Conservation (phyloP, 1,284 basidiomycete genomes). For the Heterobasidion occidentale region DNA sequence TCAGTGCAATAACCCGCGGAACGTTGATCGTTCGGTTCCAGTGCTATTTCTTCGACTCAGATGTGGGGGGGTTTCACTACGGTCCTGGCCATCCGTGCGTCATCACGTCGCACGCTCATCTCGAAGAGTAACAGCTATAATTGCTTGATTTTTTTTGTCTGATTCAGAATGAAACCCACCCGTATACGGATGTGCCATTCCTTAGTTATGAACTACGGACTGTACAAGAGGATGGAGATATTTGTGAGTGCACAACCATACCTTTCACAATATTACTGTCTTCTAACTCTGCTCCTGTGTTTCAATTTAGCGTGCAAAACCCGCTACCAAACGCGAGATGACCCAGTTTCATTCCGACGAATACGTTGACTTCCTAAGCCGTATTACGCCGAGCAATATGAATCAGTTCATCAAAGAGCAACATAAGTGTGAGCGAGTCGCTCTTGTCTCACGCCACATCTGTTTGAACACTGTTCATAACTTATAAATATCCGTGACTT, state of each 20-base stretch:
- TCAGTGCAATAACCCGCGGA: constrained; percentile 1
- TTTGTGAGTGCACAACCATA: constrained; percentile 60
- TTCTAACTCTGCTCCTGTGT: background rate
- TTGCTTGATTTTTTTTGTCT: background rate
- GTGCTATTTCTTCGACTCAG: constrained; percentile 98
- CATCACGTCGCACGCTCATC: background rate
- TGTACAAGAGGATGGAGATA: constrained; percentile 97
- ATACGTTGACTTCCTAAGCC: constrained; percentile 84
- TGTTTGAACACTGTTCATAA: background rate
- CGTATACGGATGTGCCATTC: constrained; percentile 99
- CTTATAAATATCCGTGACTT: background rate
- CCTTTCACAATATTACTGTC: background rate
- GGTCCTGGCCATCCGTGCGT: constrained; percentile 85
- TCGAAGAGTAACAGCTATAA: background rate
- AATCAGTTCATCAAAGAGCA: constrained; percentile 89
- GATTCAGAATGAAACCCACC: constrained; percentile 85
- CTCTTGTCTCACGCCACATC: background rate
- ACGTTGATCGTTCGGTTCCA: constrained; percentile 22
- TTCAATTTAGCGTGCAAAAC: constrained; percentile 81
- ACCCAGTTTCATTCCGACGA: constrained; percentile 93
- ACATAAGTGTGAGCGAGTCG: constrained; percentile 72
- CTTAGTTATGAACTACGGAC: constrained; percentile 98
- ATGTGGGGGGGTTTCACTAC: constrained; percentile 98
- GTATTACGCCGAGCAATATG: constrained; percentile 83
- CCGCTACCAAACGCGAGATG: constrained; percentile 97